phyloP scores from a whole-genome alignment of 2,329 filamentous ascomycete genomes.

The Harringtonia aguacate region DNA sequence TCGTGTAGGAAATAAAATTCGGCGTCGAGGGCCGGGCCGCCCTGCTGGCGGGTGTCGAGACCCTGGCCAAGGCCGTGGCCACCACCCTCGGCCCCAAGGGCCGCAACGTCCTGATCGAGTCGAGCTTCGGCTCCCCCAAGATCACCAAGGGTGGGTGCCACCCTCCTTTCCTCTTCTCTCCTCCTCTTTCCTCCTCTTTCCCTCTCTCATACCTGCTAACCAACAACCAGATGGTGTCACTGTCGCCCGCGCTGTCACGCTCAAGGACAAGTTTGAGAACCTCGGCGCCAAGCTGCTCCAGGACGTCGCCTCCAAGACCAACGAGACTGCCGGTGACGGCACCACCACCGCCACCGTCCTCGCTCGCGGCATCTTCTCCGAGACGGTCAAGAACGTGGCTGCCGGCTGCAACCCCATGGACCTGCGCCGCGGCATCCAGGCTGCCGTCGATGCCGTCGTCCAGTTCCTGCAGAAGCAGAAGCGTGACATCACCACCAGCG shows the following conservation, averaged over 20 bases:
- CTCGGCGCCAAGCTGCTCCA: slow-evolving; percentile 92
- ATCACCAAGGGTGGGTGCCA: slow-evolving; percentile 83
- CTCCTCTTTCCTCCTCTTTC: background rate
- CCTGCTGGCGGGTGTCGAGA: slow-evolving; percentile 90
- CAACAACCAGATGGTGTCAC: slow-evolving; percentile 63
- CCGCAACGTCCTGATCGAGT: slow-evolving; percentile 97
- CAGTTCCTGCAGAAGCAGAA: slow-evolving; percentile 93
- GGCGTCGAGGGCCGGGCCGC: slow-evolving; percentile 87
- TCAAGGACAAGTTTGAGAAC: slow-evolving; percentile 99
- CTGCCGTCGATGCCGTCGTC: slow-evolving; percentile 88
- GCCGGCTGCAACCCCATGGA: slow-evolving; percentile 99
- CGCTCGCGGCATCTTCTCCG: slow-evolving; percentile 84
- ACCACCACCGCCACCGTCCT: slow-evolving; percentile 97
- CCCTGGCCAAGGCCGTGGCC: slow-evolving; percentile 88
- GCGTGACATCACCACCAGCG: slow-evolving; percentile 94
- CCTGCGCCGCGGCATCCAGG: slow-evolving; percentile 90
- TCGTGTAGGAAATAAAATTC: slow-evolving; percentile 85
- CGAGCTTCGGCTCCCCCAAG: slow-evolving; percentile 96
- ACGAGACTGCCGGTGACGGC: slow-evolving; percentile 96
- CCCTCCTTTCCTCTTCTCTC: background rate
- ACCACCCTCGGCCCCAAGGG: slow-evolving; percentile 97
- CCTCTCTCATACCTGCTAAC: slow-evolving; percentile 2
- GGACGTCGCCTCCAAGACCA: slow-evolving; percentile 98
- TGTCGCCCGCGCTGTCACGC: slow-evolving; percentile 77
- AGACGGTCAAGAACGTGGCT: slow-evolving; percentile 99